phyloP scores from a whole-genome alignment of 345 rosid genomes.

The Populus ilicifolia region DNA sequence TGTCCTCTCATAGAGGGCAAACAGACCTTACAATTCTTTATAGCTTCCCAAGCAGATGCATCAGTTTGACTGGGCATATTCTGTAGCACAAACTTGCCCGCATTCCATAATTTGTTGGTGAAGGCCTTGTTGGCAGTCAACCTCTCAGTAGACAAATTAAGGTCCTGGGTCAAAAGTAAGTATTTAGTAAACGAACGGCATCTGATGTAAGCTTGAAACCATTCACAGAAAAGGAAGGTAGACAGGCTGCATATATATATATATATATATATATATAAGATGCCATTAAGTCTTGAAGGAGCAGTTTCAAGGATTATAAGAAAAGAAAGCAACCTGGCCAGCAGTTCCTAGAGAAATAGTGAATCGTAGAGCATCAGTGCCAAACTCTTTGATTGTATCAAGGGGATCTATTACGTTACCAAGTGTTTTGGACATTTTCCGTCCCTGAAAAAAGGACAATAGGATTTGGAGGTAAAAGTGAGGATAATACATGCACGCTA shows the following conservation, averaged over 20 bases:
- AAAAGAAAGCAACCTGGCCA: slow-evolving; percentile 72
- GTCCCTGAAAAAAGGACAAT: slow-evolving; percentile 53
- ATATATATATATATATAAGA: no score
- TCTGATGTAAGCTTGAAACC: slow-evolving; percentile 11
- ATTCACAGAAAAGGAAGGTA: slow-evolving; percentile 3
- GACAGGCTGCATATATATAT: slow-evolving; percentile 4
- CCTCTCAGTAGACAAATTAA: slow-evolving; percentile 88
- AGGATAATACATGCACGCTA: background rate
- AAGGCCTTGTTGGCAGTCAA: slow-evolving; percentile 92
- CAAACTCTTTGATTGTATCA: slow-evolving; percentile 89
- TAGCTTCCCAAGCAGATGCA: slow-evolving; percentile 64
- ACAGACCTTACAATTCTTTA: slow-evolving; percentile 61
- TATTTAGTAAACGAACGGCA: slow-evolving; percentile 16
- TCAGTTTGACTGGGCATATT: slow-evolving; percentile 71
- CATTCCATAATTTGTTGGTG: slow-evolving; percentile 97
- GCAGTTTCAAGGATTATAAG: slow-evolving; percentile 10
- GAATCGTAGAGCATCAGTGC: slow-evolving; percentile 92
- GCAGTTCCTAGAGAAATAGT: slow-evolving; percentile 92
- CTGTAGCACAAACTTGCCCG: slow-evolving; percentile 91
- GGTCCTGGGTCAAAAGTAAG: slow-evolving; percentile 55
- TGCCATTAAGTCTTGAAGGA: background rate
- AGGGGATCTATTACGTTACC: slow-evolving; percentile 93
- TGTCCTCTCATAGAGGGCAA: background rate
- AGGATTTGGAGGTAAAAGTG: background rate
- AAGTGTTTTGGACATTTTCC: slow-evolving; percentile 89